Evolutionary conservation across 768 basidiomycete genomes (phyloP).

Genomic region (Boletus rubroflammeus): DNA sequence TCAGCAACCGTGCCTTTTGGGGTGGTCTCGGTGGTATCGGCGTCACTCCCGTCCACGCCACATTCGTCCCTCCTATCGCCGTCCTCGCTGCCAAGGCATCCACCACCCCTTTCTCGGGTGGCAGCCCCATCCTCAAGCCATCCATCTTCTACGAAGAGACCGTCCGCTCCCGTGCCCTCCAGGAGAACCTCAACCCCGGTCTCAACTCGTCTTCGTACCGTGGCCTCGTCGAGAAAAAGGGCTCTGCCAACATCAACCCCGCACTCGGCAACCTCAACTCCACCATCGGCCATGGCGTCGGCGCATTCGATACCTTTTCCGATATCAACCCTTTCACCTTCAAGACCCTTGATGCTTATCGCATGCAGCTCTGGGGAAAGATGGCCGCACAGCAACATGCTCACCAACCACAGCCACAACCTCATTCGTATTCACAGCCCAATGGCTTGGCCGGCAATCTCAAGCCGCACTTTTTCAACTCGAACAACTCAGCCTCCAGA

Average conservation of each 20-base stretch:
- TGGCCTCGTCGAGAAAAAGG: conserved; percentile 31
- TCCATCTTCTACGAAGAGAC: conserved; percentile 33
- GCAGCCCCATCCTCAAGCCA: conserved; percentile 29
- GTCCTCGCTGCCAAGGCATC: conserved; percentile 28
- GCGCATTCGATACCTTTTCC: conserved; percentile 71
- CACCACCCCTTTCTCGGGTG: conserved; percentile 12
- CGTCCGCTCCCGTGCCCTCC: conserved; percentile 18
- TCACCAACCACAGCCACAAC: conserved; percentile 38
- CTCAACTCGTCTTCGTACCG: conserved; percentile 18
- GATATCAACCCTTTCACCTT: conserved; percentile 83
- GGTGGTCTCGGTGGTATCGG: conserved; percentile 70
- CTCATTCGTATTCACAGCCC: conserved; percentile 19
- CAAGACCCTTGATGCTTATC: conserved; percentile 80
- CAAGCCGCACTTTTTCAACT: conserved; percentile 35
- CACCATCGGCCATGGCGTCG: conserved; percentile 26
- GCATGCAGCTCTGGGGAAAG: conserved; percentile 91
- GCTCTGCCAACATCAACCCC: conserved; percentile 28
- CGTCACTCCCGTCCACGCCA: conserved; percentile 80
- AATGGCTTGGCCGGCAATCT: conserved; percentile 41
- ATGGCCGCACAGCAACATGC: conserved; percentile 71
- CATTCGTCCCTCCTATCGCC: conserved; percentile 70
- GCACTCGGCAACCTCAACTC: conserved; percentile 29
- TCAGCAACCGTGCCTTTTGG: conserved; percentile 65
- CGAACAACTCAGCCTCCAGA: conserved; percentile 7
- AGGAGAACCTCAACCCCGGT: conserved; percentile 27